These are phyloP conservation scores for Tolypocladium inflatum DNA, from an alignment of 2,329 filamentous ascomycete genomes.

Conservation along the genomic window DNA sequence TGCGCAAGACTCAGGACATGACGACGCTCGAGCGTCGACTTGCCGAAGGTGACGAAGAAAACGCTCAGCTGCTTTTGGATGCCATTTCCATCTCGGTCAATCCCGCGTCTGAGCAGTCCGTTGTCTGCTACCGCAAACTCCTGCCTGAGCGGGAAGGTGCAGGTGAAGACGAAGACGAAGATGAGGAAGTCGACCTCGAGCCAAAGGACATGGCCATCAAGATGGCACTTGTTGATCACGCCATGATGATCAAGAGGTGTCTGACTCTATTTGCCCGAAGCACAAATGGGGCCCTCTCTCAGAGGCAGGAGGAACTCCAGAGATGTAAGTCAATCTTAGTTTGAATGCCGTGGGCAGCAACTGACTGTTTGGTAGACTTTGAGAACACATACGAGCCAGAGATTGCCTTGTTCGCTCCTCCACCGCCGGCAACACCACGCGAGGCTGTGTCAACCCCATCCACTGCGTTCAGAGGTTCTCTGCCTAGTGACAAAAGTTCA, in stretches of 20 bases:
- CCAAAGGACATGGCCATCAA: slow-evolving; percentile 70
- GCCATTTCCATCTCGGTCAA: slow-evolving; percentile 71
- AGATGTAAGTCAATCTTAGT: slow-evolving; percentile 43
- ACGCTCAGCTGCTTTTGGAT: slow-evolving; percentile 60
- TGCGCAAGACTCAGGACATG: slow-evolving; percentile 85
- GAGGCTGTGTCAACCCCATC: slow-evolving; percentile 32
- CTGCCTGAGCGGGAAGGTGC: slow-evolving; percentile 43
- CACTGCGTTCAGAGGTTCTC: slow-evolving; percentile 38
- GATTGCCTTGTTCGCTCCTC: slow-evolving; percentile 51
- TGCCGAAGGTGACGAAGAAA: slow-evolving; percentile 61
- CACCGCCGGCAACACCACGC: slow-evolving; percentile 24
- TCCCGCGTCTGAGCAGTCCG: slow-evolving; percentile 62
- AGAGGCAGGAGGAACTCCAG: slow-evolving; percentile 49
- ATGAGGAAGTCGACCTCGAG: slow-evolving; percentile 37
- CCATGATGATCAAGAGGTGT: slow-evolving; percentile 77
- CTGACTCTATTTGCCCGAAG: slow-evolving; percentile 59
- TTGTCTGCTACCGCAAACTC: slow-evolving; percentile 68
- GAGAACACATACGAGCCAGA: slow-evolving; percentile 55
- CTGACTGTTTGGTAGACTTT: slow-evolving; percentile 38
- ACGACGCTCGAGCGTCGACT: slow-evolving; percentile 65
- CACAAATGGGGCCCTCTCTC: slow-evolving; percentile 48
- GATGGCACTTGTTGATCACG: slow-evolving; percentile 81
- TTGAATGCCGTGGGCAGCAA: neutral
- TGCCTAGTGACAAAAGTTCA: slow-evolving; percentile 27
- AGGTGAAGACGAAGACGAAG: slow-evolving; percentile 27